Evolutionary conservation across 805 yeast species (phyloP), one percentile per base, ranked within the genome.

Genomic region (Wickerhamia fluorescens): DNA sequence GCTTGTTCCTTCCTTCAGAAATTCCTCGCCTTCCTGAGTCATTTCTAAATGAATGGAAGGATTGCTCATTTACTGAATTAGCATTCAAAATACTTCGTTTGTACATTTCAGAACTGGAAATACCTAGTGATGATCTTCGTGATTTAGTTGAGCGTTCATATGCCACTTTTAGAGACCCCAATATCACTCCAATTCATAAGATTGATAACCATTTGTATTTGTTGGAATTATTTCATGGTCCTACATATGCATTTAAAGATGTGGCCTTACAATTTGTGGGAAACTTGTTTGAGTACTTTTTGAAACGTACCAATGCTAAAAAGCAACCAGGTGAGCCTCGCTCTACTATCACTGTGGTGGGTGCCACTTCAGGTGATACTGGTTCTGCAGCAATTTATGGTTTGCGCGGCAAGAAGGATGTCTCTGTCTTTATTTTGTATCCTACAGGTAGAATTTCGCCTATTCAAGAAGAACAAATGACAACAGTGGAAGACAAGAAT

Each of bases 341-440:
- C 53, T 92, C 86, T 44, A 73, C 74, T 35, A 68, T 92, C 49
- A 92, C 99, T 21, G 97, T 92, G 41, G 96, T 92, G 34, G 99
- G 99, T 50, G 99, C 99, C 24, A 92, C 99, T 16, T 82, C 95
- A 26, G 99, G 99, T 51, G 99, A 92, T 51, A 92, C 99, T 26
- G 99, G 99, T 36, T 83, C 95, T 30, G 99, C 99, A 31, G 98
- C 99, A 38, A 92, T 92, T 44, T 92, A 92, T 61, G 99, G 99
- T 31, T 72, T 92, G 43, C 75, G 98, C 63, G 94, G 94, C 56
- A 92, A 92, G 63, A 83, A 87, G 60, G 97, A 92, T 56, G 96
- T 92, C n/a, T 82, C 94, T 17, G 98, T 92, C 14, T 92, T 92
- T 60, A 92, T 92, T 41, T 65, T 92, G 46, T 92, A 89, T 53